Evolutionary conservation across 257 asterid genomes (phyloP), one percentile per base, ranked within the genome.

Genomic region (Scutellaria barbata): DNA sequence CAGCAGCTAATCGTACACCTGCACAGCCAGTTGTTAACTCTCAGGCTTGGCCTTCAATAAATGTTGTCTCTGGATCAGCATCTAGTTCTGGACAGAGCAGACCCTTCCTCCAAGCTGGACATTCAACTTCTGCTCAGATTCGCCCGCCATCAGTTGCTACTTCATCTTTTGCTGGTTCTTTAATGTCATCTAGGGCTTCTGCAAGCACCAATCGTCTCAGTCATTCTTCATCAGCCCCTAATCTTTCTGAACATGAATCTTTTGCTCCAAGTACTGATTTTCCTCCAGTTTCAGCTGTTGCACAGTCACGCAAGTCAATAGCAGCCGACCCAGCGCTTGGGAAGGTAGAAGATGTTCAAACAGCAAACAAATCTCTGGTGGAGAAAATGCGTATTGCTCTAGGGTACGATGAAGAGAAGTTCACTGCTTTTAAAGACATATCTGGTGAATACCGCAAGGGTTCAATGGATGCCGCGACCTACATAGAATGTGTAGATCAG

Each of bases 211-310:
- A 73, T 74, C 78, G 76, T 45, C 85, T 88, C 14, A 75, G 79
- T 80, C 97, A 89, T 77, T 88, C 97, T 51, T 81, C 91, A 7
- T 94, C 96, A 67, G 95, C 96, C 40, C 97, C 99, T 55, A 88
- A 84, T 78, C 95, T 89, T 64, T 84, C 83, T 40, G 84, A 75
- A 8, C 76, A 69, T 8, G 88, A 80, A 55, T 78, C 88, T 35
- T 79, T 83, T 41, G 83, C 93, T 40, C 74, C 87, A 13, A 37
- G 70, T 8, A 14, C 80, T 58, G 94, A 85, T 58, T 88, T 89
- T 76, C 99, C 98, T 77, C 99, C 92, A 5, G 90, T 95, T 76
- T 84, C 96, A 62, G 88, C 85, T 56, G 74, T 85, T 55, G 74
- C 68, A 16, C 96, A 87, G 76, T 10, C 80, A 55, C 81, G 71